Base-by-base conservation (phyloP, 345 rosid species). In the Brassica carinata region DNA sequence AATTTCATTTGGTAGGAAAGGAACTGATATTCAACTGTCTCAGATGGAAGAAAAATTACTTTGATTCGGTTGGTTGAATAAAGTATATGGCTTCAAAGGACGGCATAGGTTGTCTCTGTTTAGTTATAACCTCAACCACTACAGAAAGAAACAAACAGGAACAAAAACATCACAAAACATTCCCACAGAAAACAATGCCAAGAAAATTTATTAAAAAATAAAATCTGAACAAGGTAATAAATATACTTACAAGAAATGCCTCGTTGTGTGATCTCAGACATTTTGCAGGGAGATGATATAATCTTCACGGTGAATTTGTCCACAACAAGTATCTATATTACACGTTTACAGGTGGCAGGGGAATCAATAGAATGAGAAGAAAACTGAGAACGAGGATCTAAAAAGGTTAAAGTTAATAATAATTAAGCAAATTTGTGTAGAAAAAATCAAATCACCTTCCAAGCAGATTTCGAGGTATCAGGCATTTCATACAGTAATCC, bases 61-160 rank as follows among this genome's bases (percentile, higher is more conserved):
- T 96, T 78, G 88, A 89, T 84, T 90, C 87, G 30, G 94, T 83
- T 18, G 99, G 98, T 76, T 92, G 97, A 84, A 96, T 87, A 58
- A 96, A 96, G 84, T 93, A 96, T 80, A 96, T 91, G 70, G 89
- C 99, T 82, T 93, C 97, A 91, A 90, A 86, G 76, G 98, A 80
- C 62, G 97, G 89, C 85, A 93, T 85, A 9, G 99, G 97, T 84
- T 96, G 98, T 83, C 98, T 88, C 72, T 92, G 87, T 69, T 85
- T 89, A 83, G 86, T 85, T 67, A 96, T 93, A 64, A 90, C 89
- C 86, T 96, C 99, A 67, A 90, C 99, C 96, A 93, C 99, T 96
- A 88, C 43, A 84, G 45, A 61, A 51, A 7, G 55, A 51, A 51
- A 51, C 57, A 40, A 10, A 40, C 26, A 23, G 48, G 72, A 2